These are phyloP conservation scores for Limnanthes douglasii DNA, from an alignment of 345 rosid species.

Conservation along the genomic window DNA sequence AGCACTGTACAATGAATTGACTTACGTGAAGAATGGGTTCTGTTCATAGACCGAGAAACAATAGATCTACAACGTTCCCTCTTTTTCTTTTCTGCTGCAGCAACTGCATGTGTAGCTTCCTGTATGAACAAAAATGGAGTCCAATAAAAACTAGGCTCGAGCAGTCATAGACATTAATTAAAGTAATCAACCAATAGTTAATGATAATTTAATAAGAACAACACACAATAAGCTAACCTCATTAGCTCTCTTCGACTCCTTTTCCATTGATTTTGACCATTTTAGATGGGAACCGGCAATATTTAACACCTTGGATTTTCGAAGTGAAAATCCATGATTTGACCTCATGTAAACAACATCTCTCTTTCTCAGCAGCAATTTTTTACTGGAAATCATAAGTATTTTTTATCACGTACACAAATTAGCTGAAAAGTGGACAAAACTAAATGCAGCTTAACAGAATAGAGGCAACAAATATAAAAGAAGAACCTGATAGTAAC, in stretches of 20 bases:
- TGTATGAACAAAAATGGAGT: conserved; percentile 11
- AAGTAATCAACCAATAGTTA: no score
- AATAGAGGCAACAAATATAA: conserved; percentile 11
- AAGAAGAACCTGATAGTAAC: conserved; percentile 45
- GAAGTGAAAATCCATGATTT: conserved; percentile 68
- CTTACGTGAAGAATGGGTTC: conserved; percentile 35
- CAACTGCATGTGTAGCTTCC: conserved; percentile 94
- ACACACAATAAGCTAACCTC: conserved; percentile 44
- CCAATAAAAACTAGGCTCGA: no score
- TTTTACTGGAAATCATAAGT: conserved; percentile 35
- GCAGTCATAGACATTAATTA: no score
- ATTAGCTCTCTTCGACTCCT: conserved; percentile 62
- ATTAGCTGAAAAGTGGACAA: conserved; percentile 8
- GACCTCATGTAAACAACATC: conserved; percentile 77
- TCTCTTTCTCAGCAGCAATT: conserved; percentile 60
- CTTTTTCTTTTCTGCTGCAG: conserved; percentile 58
- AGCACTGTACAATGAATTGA: conserved; percentile 13
- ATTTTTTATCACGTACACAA: conserved; percentile 8
- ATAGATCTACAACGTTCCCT: conserved; percentile 27
- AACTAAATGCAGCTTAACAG: conserved; percentile 10
- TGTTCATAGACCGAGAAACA: conserved; percentile 23
- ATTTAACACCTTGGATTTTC: conserved; percentile 79
- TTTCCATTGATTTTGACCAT: conserved; percentile 94
- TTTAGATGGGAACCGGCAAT: conserved; percentile 83
- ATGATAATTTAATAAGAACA: no score